Evolutionary conservation across 140 eudicot species (phyloP).

Genomic region (Stevia rebaudiana): DNA sequence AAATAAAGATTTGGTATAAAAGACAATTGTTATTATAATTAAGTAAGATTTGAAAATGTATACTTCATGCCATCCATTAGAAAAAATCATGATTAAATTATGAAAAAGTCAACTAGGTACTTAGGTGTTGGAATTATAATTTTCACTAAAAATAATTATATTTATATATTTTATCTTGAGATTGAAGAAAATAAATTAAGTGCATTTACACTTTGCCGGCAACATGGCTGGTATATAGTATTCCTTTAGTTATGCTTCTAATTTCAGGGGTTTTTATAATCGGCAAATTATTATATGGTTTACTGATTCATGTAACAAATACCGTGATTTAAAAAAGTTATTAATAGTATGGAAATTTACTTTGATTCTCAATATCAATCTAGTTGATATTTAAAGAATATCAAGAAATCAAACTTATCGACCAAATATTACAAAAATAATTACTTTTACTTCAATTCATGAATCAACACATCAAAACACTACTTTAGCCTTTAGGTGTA

Average conservation of each 20-base stretch:
- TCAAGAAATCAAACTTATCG: too few species aligned
- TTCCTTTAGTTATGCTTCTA: slow-evolving; percentile 6
- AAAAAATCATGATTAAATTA: too few species aligned
- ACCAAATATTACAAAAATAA: too few species aligned
- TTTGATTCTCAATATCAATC: too few species aligned
- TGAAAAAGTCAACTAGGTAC: slow-evolving; percentile 41
- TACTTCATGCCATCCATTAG: too few species aligned
- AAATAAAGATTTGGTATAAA: too few species aligned
- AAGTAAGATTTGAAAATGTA: background rate
- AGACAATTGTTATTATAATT: too few species aligned
- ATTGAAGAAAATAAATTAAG: slow-evolving; percentile 31
- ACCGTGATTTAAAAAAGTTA: too few species aligned
- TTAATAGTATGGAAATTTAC: background rate
- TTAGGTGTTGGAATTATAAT: slow-evolving; percentile 39
- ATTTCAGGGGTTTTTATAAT: slow-evolving; percentile 5
- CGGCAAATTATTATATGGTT: background rate
- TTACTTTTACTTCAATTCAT: too few species aligned
- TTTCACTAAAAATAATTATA: slow-evolving; percentile 25
- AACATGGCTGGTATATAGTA: slow-evolving; percentile 23
- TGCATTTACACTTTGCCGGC: slow-evolving; percentile 38
- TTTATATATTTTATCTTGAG: slow-evolving; percentile 36
- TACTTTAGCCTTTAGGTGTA: too few species aligned
- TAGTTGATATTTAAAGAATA: too few species aligned
- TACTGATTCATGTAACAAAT: background rate
- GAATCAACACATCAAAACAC: too few species aligned